These are phyloP conservation scores for Gastrolobium bilobum DNA, from an alignment of 306 rosid genomes.

Conservation along the genomic window DNA sequence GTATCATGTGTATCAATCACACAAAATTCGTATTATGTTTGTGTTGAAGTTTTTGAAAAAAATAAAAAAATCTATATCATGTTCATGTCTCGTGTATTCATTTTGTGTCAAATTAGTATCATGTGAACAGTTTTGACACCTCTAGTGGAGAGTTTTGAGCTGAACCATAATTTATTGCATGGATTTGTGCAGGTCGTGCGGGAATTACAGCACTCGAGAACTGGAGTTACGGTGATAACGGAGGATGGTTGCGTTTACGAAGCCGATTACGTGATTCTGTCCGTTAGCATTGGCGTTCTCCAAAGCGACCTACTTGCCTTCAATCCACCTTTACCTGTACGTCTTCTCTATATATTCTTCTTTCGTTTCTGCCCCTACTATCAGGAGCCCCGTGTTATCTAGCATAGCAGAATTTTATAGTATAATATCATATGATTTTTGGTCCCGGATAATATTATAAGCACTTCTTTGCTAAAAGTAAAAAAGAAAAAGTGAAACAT, in stretches of 20 bases:
- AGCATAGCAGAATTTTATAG: no score
- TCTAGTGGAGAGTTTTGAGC: not conserved
- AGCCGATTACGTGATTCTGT: conserved; percentile 84
- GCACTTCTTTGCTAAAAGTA: no score
- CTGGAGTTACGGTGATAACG: conserved; percentile 81
- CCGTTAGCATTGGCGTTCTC: conserved; percentile 97
- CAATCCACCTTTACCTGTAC: conserved; percentile 89
- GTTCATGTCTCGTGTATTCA: no score
- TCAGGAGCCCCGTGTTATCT: not conserved
- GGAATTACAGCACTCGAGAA: conserved; percentile 87
- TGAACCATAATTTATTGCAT: conserved; percentile 39
- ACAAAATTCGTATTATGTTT: no score
- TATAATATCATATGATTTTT: no score
- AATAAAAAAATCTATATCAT: no score
- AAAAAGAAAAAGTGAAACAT: no score
- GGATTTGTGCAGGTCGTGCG: conserved; percentile 85
- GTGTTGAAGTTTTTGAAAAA: no score
- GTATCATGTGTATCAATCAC: no score
- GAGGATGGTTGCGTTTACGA: conserved; percentile 89
- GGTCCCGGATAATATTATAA: no score
- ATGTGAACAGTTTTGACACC: no score
- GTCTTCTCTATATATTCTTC: conserved; percentile 47
- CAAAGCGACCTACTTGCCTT: conserved; percentile 90
- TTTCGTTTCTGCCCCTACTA: conserved; percentile 1
- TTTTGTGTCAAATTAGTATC: no score